These are phyloP conservation scores for Aspergillus sp. DNA, from an alignment of 2,329 filamentous ascomycete species.

Conservation along the genomic window DNA sequence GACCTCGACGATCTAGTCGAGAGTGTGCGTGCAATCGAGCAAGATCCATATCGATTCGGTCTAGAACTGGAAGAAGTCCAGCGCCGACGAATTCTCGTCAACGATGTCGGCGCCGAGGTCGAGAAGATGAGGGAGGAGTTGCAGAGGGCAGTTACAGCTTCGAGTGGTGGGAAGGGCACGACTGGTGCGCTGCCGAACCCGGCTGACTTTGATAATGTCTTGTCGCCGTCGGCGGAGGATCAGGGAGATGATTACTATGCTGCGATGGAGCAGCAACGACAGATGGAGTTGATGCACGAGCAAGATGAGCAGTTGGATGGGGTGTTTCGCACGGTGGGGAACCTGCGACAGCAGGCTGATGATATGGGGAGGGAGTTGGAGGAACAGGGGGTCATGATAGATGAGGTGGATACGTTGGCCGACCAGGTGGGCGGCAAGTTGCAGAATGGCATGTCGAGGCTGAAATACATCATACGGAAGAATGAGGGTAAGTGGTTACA, in stretches of 20 bases:
- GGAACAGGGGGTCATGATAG: conserved; percentile 87
- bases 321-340: conserved; percentile 91
- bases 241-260: conserved; percentile 67
- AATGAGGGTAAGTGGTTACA: conserved; percentile 73
- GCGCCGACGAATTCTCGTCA: conserved; percentile 77
- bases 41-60: conserved; percentile 83
- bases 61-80: conserved; percentile 79
- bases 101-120: conserved; percentile 85
- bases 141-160: conserved; percentile 56
- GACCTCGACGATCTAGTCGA: conserved; percentile 88
- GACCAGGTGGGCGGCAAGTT: conserved; percentile 86
- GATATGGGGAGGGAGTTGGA: conserved; percentile 96
- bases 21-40: conserved; percentile 83
- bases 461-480: conserved; percentile 78
- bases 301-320: conserved; percentile 92
- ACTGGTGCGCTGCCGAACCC: conserved; percentile 57
- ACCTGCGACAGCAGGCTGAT: conserved; percentile 83
- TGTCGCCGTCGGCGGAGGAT: conserved; percentile 45
- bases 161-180: conserved; percentile 22
- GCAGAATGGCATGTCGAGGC: conserved; percentile 81
- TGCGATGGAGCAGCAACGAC: conserved; percentile 87
- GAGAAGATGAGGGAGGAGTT: conserved; percentile 88
- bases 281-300: conserved; percentile 87
- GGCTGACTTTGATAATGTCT: conserved; percentile 55
- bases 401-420: conserved; percentile 79